Percentiles rank a stretch among this genome's conserved stretches.
phyloP scores from a whole-genome alignment of 2,329 filamentous ascomycete genomes.

The Lithohypha guttulata region DNA sequence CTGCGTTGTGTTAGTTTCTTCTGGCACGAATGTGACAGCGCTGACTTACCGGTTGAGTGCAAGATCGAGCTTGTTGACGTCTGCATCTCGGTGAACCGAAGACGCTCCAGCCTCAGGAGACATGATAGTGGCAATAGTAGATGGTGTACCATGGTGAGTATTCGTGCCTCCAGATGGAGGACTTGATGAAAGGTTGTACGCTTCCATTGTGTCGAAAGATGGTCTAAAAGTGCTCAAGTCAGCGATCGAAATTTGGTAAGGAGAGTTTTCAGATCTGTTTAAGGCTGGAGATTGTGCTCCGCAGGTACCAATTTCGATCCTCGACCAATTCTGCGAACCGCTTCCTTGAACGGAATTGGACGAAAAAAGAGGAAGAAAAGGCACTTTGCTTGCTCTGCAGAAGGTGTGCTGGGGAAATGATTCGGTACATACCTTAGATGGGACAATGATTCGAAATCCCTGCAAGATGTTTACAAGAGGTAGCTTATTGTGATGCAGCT shows the following conservation, averaged over 20 bases:
- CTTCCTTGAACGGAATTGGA: too few relatives aligned
- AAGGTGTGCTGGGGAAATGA: too few relatives aligned
- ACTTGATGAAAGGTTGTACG: slow-evolving; percentile 1
- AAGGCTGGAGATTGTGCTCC: background rate
- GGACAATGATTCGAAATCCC: background rate
- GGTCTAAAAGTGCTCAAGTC: background rate
- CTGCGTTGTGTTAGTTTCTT: background rate
- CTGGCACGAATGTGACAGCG: too few relatives aligned
- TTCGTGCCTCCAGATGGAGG: slow-evolving; percentile 1
- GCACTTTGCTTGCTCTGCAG: too few relatives aligned
- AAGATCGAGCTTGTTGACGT: background rate
- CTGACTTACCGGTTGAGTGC: too few relatives aligned
- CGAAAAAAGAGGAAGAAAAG: too few relatives aligned
- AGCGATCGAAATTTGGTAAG: too few relatives aligned
- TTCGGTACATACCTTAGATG: background rate
- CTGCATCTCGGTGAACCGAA: background rate
- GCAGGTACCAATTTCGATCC: background rate
- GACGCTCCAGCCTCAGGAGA: slow-evolving; percentile 44
- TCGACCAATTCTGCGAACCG: too few relatives aligned
- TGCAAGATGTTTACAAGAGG: background rate
- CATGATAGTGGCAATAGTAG: slow-evolving; percentile 53
- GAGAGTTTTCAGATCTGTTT: too few relatives aligned
- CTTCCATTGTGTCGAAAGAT: background rate
- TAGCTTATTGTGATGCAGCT: background rate
- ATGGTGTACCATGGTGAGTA: slow-evolving; percentile 51